These are phyloP conservation scores for Stephania cephalantha DNA, from an alignment of 164 flowering plant genomes.

Conservation along the genomic window DNA sequence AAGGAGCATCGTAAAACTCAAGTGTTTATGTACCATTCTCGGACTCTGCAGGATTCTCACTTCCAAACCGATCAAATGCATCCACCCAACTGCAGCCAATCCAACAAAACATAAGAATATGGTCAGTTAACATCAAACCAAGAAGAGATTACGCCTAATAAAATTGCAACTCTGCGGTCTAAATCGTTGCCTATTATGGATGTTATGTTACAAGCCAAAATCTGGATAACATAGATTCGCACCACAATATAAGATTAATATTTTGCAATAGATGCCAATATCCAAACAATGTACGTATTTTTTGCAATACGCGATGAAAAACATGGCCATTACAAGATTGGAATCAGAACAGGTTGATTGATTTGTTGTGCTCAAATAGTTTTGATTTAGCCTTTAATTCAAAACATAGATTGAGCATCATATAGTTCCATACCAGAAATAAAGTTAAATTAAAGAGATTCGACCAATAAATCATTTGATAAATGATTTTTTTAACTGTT, in stretches of 20 bases:
- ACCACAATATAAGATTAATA: background rate
- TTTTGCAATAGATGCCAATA: background rate
- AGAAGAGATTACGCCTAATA: background rate
- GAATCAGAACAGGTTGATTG: background rate
- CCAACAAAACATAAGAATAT: background rate
- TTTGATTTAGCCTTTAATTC: background rate
- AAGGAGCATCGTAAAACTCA: background rate
- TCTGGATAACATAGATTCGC: background rate
- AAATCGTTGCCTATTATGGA: too few relatives aligned
- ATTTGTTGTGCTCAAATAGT: background rate
- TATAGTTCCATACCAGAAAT: background rate
- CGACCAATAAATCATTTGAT: background rate
- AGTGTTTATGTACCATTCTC: background rate
- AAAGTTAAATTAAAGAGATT: background rate
- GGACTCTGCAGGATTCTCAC: background rate
- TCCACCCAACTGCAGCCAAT: slow-evolving; percentile 62
- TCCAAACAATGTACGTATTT: background rate
- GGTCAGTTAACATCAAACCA: background rate
- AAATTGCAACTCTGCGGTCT: background rate
- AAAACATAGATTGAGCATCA: background rate
- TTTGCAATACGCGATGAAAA: background rate
- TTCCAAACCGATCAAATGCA: slow-evolving; percentile 36
- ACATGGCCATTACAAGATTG: background rate
- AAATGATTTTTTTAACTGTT: background rate
- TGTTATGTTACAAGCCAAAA: background rate